phyloP scores from a whole-genome alignment of 371 early-diverging fungal species.

The Mucor irregularis region DNA sequence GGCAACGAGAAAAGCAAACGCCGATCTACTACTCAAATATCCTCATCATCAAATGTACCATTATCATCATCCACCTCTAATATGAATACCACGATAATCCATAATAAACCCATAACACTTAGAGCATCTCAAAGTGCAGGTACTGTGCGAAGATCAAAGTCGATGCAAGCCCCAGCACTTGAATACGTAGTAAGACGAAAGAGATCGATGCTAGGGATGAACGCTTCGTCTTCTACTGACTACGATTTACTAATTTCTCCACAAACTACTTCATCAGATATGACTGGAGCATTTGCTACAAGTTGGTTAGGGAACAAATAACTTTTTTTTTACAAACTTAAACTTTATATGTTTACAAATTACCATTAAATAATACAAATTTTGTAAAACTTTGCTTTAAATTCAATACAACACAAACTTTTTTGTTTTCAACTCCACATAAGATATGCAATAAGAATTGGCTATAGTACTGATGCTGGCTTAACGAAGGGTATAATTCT shows the following conservation, averaged over 20 bases:
- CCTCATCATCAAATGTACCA: neutral
- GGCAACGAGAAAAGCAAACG: constrained; percentile 10
- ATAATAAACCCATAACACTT: neutral
- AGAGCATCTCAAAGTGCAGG: constrained; percentile 26
- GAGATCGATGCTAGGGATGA: constrained; percentile 12
- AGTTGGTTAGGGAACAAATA: constrained; percentile 25
- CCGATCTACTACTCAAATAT: neutral
- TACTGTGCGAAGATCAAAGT: constrained; percentile 12
- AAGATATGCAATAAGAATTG: no score
- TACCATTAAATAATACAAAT: no score
- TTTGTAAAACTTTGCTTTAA: no score
- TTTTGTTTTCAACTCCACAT: no score
- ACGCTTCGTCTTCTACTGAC: constrained; percentile 10
- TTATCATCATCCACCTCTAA: neutral
- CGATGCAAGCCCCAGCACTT: constrained; percentile 12
- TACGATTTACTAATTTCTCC: neutral
- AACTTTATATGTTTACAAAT: no score
- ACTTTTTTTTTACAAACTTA: constrained; percentile 4
- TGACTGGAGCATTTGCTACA: constrained; percentile 15
- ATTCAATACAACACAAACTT: no score
- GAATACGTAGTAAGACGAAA: constrained; percentile 17
- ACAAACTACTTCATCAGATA: constrained; percentile 9
- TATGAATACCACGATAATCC: neutral
- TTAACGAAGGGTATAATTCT: no score
- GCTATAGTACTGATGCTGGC: no score